A percentile compares a stretch with the other conserved stretches of the same genome.
These are phyloP conservation scores for Cetraspora pellucida DNA, from an alignment of 192 early-diverging fungal species.

Conservation along the genomic window DNA sequence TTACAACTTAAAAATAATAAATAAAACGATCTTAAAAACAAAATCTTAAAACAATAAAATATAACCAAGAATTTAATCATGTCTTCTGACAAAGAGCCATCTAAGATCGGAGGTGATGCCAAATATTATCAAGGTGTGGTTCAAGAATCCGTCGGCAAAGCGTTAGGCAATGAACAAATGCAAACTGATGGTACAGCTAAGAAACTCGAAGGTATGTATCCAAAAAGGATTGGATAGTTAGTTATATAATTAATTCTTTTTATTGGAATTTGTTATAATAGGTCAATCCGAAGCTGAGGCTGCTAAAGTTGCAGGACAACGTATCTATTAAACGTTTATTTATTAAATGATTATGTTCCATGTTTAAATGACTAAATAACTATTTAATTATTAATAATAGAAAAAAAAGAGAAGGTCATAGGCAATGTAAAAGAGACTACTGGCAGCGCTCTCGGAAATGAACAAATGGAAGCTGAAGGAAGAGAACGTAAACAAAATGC, in stretches of 20 bases:
- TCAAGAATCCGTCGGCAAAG: background rate
- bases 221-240: background rate
- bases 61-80: background rate
- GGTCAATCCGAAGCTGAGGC: background rate
- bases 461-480: conserved; percentile 17
- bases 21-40: no score
- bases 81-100: conserved; percentile 5
- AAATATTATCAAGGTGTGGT: conserved; percentile 15
- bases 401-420: background rate
- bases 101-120: background rate
- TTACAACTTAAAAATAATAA: no score
- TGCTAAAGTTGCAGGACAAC: background rate
- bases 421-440: background rate
- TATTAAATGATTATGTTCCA: no score
- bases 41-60: no score
- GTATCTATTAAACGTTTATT: no score
- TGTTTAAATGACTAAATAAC: no score
- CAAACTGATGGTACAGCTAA: background rate
- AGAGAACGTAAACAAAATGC: no score
- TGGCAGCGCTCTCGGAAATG: background rate
- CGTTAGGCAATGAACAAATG: conserved; percentile 11
- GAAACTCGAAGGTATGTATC: background rate
- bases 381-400: no score
- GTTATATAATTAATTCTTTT: background rate
- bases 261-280: background rate